A percentile compares a stretch with the other conserved stretches of the same genome.
Evolutionary conservation across 495 filamentous ascomycete species (phyloP).

Genomic region (Neurospora sp.): DNA sequence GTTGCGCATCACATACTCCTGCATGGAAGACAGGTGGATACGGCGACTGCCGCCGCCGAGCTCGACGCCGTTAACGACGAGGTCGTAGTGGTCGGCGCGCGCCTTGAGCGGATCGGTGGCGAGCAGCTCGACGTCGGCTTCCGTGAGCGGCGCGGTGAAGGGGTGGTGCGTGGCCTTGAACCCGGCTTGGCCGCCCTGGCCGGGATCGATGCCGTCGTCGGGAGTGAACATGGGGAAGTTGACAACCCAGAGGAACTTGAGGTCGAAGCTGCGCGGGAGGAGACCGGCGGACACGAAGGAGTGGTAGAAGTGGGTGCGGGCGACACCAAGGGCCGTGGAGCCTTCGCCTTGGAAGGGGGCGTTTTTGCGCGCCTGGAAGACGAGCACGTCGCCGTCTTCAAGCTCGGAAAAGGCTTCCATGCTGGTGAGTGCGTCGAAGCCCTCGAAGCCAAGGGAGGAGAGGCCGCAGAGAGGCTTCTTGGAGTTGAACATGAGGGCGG

Average conservation of each 20-base stretch:
- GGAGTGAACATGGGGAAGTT: conserved; percentile 90
- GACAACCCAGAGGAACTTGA: conserved; percentile 71
- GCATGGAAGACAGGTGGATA: conserved; percentile 78
- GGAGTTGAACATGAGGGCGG: conserved; percentile 62
- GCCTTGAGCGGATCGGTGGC: conserved; percentile 59
- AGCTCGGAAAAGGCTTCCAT: conserved; percentile 12
- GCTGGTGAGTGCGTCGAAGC: conserved; percentile 39
- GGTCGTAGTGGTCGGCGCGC: conserved; percentile 79
- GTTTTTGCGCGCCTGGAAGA: conserved; percentile 67
- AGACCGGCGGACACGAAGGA: conserved; percentile 50
- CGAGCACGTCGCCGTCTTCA: conserved; percentile 60
- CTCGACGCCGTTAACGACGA: conserved; percentile 93
- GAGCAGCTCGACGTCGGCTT: conserved; percentile 65
- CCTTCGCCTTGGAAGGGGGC: conserved; percentile 48
- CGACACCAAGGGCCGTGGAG: conserved; percentile 68
- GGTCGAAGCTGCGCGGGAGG: conserved; percentile 42
- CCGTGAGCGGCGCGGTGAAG: conserved; percentile 76
- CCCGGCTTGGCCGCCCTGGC: conserved; percentile 71
- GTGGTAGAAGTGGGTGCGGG: conserved; percentile 61
- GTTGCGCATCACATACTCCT: conserved; percentile 75
- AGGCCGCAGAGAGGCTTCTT: conserved; percentile 63
- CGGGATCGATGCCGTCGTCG: conserved; percentile 55
- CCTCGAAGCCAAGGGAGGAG: conserved; percentile 64
- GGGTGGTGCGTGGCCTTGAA: conserved; percentile 89
- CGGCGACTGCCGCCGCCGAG: conserved; percentile 86